These are phyloP conservation scores for Xylariaceae sp. DNA, from an alignment of 2,329 filamentous ascomycete genomes.

Conservation along the genomic window DNA sequence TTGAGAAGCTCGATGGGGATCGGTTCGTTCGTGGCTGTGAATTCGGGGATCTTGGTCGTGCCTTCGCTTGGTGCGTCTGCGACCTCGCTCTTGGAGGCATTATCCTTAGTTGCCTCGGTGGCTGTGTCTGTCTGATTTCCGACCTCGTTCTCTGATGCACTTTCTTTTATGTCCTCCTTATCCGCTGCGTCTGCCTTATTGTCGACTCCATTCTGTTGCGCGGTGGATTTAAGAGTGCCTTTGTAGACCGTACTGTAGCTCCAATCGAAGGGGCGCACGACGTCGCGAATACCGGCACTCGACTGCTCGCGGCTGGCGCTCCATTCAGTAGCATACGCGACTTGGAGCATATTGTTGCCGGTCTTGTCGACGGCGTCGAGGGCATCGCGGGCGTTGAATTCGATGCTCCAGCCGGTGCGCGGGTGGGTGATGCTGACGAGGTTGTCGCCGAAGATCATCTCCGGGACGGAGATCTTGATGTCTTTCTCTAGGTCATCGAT, in stretches of 20 bases:
- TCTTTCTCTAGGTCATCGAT: constrained; percentile 79
- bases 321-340: constrained; percentile 90
- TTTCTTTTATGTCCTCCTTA: neutral
- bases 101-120: neutral
- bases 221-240: constrained; percentile 53
- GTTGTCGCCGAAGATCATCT: constrained; percentile 99
- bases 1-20: constrained; percentile 86
- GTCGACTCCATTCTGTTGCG: neutral
- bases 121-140: neutral
- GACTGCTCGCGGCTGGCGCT: constrained; percentile 62
- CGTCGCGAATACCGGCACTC: constrained; percentile 82
- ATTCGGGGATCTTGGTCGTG: constrained; percentile 1
- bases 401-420: constrained; percentile 69
- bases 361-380: constrained; percentile 93
- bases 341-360: constrained; percentile 81
- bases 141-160: neutral
- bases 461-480: constrained; percentile 81
- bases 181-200: neutral
- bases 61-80: too few species aligned
- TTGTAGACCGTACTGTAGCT: constrained; percentile 88
- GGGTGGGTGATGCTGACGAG: constrained; percentile 67
- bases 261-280: constrained; percentile 97
- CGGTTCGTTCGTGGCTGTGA: constrained; percentile 34
- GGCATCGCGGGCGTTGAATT: constrained; percentile 81
- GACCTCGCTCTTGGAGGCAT: neutral